These are phyloP conservation scores for Hordeum marinum DNA, from an alignment of 176 grass and related monocot species.

Conservation along the genomic window DNA sequence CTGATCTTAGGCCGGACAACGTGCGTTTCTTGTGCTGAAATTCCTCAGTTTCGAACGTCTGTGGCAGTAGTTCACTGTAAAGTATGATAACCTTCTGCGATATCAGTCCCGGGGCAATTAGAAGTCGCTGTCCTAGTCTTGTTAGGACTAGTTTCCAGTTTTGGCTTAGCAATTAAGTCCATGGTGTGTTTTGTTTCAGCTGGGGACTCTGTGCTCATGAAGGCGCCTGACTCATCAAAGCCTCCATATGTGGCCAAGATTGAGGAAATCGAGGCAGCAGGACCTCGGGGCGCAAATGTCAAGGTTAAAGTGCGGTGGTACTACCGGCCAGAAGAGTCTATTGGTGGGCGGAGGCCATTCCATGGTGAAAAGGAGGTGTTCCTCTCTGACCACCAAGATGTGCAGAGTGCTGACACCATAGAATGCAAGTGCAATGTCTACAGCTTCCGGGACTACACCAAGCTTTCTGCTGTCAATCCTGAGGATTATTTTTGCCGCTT, in stretches of 20 bases:
- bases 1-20: background rate
- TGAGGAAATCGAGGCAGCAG: slow-evolving; percentile 66
- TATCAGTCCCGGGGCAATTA: background rate
- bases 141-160: background rate
- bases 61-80: background rate
- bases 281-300: slow-evolving; percentile 50
- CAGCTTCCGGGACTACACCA: slow-evolving; percentile 64
- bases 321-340: slow-evolving; percentile 88
- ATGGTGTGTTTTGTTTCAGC: slow-evolving; percentile 40
- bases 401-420: slow-evolving; percentile 89
- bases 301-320: slow-evolving; percentile 78
- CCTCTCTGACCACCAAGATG: slow-evolving; percentile 87
- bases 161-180: background rate
- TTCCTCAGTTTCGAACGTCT: background rate
- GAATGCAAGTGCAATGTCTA: slow-evolving; percentile 85
- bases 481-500: slow-evolving; percentile 90
- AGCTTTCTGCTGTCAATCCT: slow-evolving; percentile 60
- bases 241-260: slow-evolving; percentile 71
- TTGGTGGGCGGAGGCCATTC: slow-evolving; percentile 60
- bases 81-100: background rate
- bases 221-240: slow-evolving; percentile 46
- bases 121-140: background rate
- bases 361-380: slow-evolving; percentile 84
- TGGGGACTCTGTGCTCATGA: slow-evolving; percentile 72
- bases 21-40: background rate